Base-by-base conservation (phyloP, 345 rosid genomes). In the Aurinia saxatilis region DNA sequence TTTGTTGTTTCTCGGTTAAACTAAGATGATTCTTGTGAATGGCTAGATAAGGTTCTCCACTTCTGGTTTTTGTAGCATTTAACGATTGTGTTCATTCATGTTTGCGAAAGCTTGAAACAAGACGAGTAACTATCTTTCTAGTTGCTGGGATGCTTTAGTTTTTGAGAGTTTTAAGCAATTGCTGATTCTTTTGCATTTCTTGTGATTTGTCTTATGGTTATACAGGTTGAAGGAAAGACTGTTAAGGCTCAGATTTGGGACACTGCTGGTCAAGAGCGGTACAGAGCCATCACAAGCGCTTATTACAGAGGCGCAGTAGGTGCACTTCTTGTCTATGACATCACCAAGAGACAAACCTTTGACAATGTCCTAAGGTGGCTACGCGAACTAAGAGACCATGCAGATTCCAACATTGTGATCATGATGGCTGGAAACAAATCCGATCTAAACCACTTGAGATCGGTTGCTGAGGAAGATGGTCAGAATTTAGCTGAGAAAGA, bases 161-260 rank as follows among this genome's bases (percentile, higher is more conserved):
- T 18, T 7, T 49, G 33, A 48, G 17, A 30, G 41, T n/a, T 49
- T n/a, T n/a, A n/a, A n/a, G n/a, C n/a, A 30, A 10, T 34, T 34
- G 15, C 8, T 67, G 10, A 64, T 35, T 33, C 3, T 31, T 60
- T 5, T 33, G 25, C 6, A 16, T 31, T 6, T 5, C 7, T 42
- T 49, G n/a, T n/a, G n/a, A n/a, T n/a, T n/a, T n/a, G 4, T 49
- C 4, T 35, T 44, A 13, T 0, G 73, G 31, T 46, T 51, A 17
- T 71, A 35, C 73, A 84, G 95, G 90, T 84, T 5, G 88, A 86
- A 70, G 95, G 88, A 52, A 86, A 86, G 75, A 82, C 79, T 16
- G 83, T 86, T 3, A 84, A 86, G 78, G 90, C 86, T 2, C 88
- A 86, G 80, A 86, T 86, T 13, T 84, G 88, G 90, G 90, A 86